Evolutionary conservation across 805 yeast species (phyloP).

Genomic region (Monosporozyma yasuniensis): DNA sequence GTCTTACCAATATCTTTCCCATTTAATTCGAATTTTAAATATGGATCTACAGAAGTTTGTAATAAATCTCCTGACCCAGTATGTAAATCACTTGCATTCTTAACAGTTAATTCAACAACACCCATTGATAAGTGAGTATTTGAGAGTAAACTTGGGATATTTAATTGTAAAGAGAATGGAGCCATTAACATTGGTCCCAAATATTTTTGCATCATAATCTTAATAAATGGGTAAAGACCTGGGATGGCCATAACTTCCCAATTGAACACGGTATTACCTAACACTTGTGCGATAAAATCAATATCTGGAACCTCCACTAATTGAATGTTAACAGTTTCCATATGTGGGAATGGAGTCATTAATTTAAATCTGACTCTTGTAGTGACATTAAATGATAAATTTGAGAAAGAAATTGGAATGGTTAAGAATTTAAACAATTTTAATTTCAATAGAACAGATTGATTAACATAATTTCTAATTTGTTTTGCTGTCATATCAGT

Average conservation of each 20-base stretch:
- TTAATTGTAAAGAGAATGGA: conserved; percentile 89
- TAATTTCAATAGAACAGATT: conserved; percentile 66
- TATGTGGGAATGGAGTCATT: conserved; percentile 86
- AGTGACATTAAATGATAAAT: conserved; percentile 65
- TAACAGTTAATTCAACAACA: conserved; percentile 60
- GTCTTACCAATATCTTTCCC: conserved; percentile 58
- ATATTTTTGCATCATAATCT: conserved; percentile 77
- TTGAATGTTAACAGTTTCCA: conserved; percentile 82
- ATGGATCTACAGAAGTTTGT: conserved; percentile 86
- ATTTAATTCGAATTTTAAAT: conserved; percentile 59
- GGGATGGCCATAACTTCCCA: conserved; percentile 86
- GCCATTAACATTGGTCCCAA: conserved; percentile 80
- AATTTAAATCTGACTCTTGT: conserved; percentile 78
- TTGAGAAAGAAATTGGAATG: conserved; percentile 71
- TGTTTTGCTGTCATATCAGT: conserved; percentile 83
- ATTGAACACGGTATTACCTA: conserved; percentile 76
- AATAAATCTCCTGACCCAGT: conserved; percentile 49
- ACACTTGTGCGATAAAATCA: conserved; percentile 65
- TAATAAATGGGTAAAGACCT: conserved; percentile 73
- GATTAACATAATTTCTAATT: conserved; percentile 74
- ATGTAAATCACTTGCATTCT: conserved; percentile 57
- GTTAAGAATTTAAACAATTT: conserved; percentile 67
- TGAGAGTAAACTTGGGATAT: conserved; percentile 80
- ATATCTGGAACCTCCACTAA: conserved; percentile 79
- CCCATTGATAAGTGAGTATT: conserved; percentile 88